These are phyloP conservation scores for Ceratobasidium sp. DNA, from an alignment of 1,284 basidiomycete genomes.

Conservation along the genomic window DNA sequence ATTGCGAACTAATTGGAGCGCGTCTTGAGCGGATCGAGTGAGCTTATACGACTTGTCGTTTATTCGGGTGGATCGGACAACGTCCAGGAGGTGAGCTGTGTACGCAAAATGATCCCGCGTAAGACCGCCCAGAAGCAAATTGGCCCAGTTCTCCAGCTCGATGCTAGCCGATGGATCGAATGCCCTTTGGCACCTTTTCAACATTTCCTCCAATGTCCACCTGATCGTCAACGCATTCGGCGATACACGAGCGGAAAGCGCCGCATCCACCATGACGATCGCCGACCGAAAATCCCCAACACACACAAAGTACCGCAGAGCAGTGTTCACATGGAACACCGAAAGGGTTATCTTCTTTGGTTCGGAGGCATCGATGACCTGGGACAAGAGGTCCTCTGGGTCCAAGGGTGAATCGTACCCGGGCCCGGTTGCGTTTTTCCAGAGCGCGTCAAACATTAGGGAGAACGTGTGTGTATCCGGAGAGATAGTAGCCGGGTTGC, in stretches of 20 bases:
- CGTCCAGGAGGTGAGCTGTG: slow-evolving; percentile 31
- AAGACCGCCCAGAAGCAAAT: slow-evolving; percentile 29
- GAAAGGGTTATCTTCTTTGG: not conserved
- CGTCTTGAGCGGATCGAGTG: slow-evolving; percentile 34
- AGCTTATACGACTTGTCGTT: not conserved
- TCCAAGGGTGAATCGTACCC: not conserved
- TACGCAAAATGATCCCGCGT: slow-evolving; percentile 40
- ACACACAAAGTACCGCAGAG: slow-evolving; percentile 29
- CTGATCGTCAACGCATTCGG: slow-evolving; percentile 39
- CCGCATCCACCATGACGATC: slow-evolving; percentile 3
- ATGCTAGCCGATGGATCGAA: slow-evolving; percentile 26
- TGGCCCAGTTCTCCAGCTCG: slow-evolving; percentile 24
- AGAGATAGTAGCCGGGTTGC: not conserved
- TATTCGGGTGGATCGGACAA: slow-evolving; percentile 33
- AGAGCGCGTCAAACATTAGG: slow-evolving; percentile 36
- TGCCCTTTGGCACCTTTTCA: slow-evolving; percentile 34
- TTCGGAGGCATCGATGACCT: slow-evolving; percentile 4
- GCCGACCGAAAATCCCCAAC: slow-evolving; percentile 34
- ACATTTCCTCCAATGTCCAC: slow-evolving; percentile 36
- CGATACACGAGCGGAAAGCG: slow-evolving; percentile 4
- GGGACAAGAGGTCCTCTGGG: not conserved
- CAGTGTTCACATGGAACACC: slow-evolving; percentile 17
- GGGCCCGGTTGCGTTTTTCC: slow-evolving; percentile 43
- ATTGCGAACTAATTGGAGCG: slow-evolving; percentile 23
- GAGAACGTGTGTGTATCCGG: slow-evolving; percentile 41